These are phyloP conservation scores for Eleusine coracana DNA, from an alignment of 176 grass and related monocot genomes.

Conservation along the genomic window DNA sequence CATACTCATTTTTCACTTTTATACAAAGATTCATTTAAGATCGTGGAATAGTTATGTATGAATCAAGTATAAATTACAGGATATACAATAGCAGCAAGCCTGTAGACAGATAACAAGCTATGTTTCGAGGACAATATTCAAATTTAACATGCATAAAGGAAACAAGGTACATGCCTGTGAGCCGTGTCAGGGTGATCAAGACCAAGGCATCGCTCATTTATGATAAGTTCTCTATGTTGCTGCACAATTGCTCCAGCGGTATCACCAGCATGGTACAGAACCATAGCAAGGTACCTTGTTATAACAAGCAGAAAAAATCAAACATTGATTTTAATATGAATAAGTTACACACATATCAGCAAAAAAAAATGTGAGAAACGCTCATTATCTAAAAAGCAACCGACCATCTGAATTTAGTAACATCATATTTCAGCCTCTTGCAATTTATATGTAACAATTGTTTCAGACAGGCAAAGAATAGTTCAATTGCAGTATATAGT, in stretches of 20 bases:
- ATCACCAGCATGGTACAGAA: conserved; percentile 97
- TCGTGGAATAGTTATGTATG: background rate
- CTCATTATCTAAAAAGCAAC: background rate
- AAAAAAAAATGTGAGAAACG: conserved; percentile 1
- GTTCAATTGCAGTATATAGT: background rate
- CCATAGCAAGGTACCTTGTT: conserved; percentile 97
- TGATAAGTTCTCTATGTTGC: conserved; percentile 96
- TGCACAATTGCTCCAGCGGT: conserved; percentile 88
- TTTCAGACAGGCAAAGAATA: background rate
- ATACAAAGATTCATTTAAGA: background rate
- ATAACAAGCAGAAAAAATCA: conserved; percentile 21
- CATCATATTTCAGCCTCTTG: background rate
- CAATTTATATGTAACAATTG: background rate
- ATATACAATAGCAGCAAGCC: background rate
- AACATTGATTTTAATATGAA: background rate
- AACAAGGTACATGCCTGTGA: conserved; percentile 62
- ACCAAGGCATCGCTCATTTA: conserved; percentile 96
- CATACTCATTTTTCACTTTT: background rate
- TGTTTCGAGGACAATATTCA: background rate
- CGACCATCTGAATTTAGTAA: background rate
- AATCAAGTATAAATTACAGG: background rate
- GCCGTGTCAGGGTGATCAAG: conserved; percentile 99
- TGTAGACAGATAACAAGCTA: background rate
- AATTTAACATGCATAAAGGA: background rate
- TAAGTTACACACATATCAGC: background rate